phyloP scores from a whole-genome alignment of 2,329 filamentous ascomycete genomes.

The Kalmusia sp. region DNA sequence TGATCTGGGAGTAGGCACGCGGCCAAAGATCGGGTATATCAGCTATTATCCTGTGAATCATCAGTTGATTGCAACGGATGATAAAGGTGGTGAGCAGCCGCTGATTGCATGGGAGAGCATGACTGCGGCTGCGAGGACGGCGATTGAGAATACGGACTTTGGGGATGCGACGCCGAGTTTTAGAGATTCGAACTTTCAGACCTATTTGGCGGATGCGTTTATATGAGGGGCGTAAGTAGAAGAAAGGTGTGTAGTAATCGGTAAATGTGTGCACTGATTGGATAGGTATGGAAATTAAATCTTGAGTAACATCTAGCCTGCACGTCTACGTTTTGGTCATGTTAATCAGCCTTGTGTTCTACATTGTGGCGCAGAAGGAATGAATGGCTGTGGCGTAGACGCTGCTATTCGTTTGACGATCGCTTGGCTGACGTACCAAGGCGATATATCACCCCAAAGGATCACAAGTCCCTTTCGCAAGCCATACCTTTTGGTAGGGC shows the following conservation, averaged over 20 bases:
- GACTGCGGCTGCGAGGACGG: slow-evolving; percentile 50
- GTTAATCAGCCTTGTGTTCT: no score
- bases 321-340: no score
- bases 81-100: slow-evolving; percentile 54
- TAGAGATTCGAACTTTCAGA: slow-evolving; percentile 55
- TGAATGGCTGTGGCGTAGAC: no score
- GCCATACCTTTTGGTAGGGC: no score
- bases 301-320: no score
- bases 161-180: slow-evolving; percentile 57
- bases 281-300: no score
- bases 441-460: no score
- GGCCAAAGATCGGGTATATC: slow-evolving; percentile 57
- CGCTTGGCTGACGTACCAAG: no score
- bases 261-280: no score
- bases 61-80: slow-evolving; percentile 51
- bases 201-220: slow-evolving; percentile 49
- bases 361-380: no score
- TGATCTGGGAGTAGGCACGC: slow-evolving; percentile 22
- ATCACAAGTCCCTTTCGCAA: no score
- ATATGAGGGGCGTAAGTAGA: slow-evolving; percentile 16
- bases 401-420: no score
- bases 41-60: slow-evolving; percentile 59
- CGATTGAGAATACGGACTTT: slow-evolving; percentile 56
- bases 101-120: slow-evolving; percentile 60
- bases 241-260: not conserved